Conservation (phyloP, 805 yeast genomes). For the Cyberlindnera mississippiensis region DNA sequence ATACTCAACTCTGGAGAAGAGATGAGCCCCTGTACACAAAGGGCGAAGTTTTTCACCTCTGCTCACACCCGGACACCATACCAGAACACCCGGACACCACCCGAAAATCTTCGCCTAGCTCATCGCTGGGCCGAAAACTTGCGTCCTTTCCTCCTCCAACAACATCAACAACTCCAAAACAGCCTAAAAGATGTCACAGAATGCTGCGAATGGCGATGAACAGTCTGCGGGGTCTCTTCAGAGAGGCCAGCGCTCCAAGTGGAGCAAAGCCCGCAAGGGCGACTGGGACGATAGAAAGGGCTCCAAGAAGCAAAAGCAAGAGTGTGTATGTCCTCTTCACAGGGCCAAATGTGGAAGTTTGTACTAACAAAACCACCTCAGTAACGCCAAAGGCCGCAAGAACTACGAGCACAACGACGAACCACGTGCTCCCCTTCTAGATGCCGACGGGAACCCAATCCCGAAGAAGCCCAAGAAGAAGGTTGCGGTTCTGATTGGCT, state of each 20-base stretch:
- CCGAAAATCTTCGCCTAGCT: slow-evolving; percentile 1
- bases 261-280: slow-evolving; percentile 27
- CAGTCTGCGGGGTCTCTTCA: slow-evolving; percentile 38
- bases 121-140: neutral
- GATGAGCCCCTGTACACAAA: slow-evolving; percentile 9
- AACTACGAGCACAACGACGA: slow-evolving; percentile 18
- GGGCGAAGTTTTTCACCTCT: neutral
- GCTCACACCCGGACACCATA: too few relatives aligned
- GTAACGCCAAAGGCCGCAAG: slow-evolving; percentile 13
- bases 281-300: slow-evolving; percentile 20
- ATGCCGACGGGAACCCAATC: slow-evolving; percentile 59
- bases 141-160: neutral
- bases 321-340: slow-evolving; percentile 26
- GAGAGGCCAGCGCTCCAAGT: slow-evolving; percentile 38
- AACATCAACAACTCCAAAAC: neutral
- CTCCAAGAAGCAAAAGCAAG: slow-evolving; percentile 24
- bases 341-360: too few relatives aligned
- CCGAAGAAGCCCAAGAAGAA: slow-evolving; percentile 79
- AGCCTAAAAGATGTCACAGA: slow-evolving; percentile 3
- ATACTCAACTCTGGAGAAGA: neutral
- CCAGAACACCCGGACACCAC: slow-evolving; percentile 7
- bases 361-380: slow-evolving; percentile 10
- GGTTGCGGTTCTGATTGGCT: slow-evolving; percentile 87
- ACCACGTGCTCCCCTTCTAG: slow-evolving; percentile 34
- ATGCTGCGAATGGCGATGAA: slow-evolving; percentile 26